Evolutionary conservation across 1,139 yeast genomes (phyloP), one percentile per base, ranked within the genome.

Genomic region (Blastobotrys ciferrii): DNA sequence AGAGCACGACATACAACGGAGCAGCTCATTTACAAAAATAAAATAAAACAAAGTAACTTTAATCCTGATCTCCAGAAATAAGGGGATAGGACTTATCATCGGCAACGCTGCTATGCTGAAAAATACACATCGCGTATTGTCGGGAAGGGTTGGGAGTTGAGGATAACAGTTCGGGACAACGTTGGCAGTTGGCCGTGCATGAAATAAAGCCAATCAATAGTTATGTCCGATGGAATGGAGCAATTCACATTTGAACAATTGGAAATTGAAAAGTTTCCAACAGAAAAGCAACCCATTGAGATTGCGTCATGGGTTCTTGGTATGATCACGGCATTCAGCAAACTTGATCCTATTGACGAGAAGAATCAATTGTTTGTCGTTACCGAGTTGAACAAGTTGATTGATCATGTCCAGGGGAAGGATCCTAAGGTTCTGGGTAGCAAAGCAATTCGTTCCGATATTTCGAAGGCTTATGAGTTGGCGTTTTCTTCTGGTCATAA

Each of bases 371-470:
- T 19, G 40, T 36, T 36, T 43, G 52, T 60, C n/a, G 49, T 55
- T 31, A 44, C 53, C 1, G 58, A 59, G 39, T 36, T 60, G 41
- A 50, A 47, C 20, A 44, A 43, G 12, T 38, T 60, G 25, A 33
- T 58, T n/a, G 56, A 58, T 3, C 53, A 50, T 45, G 36, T 45
- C 3, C 20, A 41, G 25, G 43, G 38, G 25, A 42, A 42, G 11
- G 46, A 48, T 19, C 42, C 43, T 13, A 42, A 42, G 32, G 50
- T 51, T 9, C 42, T 61, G 35, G 43, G 53, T 13, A 51, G 60
- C 9, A 59, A 61, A 45, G 54, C 63, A 2, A 48, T 60, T 32
- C 43, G 65, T 18, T 35, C 47, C 6, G 55, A 53, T n/a, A 41
- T 62, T 32, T 57, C 60, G 17, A 49, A 53, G 23, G 46, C 53